Percentiles rank a stretch among this genome's conserved stretches.
Evolutionary conservation across 441 rosid species (phyloP).

Genomic region (Erysimum cheiri): DNA sequence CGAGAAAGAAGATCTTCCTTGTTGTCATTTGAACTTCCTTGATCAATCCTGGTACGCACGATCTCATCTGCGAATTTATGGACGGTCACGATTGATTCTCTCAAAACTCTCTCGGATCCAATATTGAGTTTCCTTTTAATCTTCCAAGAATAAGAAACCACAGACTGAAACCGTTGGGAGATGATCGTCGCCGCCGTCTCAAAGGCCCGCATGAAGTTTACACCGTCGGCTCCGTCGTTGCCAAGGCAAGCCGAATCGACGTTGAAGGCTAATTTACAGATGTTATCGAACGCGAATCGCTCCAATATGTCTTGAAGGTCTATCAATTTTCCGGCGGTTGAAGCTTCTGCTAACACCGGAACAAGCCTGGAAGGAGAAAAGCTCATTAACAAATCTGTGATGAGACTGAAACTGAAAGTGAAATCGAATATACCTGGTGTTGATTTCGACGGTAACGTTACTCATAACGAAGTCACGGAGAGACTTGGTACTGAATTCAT

Average conservation of each 20-base stretch:
- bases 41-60: conserved; percentile 56
- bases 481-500: conserved; percentile 71
- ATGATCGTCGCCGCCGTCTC: conserved; percentile 54
- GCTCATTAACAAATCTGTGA: background rate
- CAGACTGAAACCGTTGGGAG: conserved; percentile 42
- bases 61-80: conserved; percentile 62
- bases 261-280: conserved; percentile 71
- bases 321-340: conserved; percentile 35
- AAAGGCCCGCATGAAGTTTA: conserved; percentile 58
- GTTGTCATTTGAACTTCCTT: conserved; percentile 40
- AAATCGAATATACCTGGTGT: conserved; percentile 35
- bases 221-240: conserved; percentile 51
- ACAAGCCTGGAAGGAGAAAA: conserved; percentile 46
- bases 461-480: conserved; percentile 62
- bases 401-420: background rate
- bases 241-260: conserved; percentile 58
- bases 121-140: conserved; percentile 47
- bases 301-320: conserved; percentile 70
- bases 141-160: conserved; percentile 55
- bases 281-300: conserved; percentile 70
- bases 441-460: conserved; percentile 61
- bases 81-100: conserved; percentile 46
- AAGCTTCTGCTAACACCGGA: conserved; percentile 54
- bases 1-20: conserved; percentile 64
- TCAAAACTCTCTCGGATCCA: conserved; percentile 59